A percentile compares a stretch with the other conserved stretches of the same genome.
These are phyloP conservation scores for Dissophora globulifera DNA, from an alignment of 192 early-diverging fungal species.

Conservation along the genomic window DNA sequence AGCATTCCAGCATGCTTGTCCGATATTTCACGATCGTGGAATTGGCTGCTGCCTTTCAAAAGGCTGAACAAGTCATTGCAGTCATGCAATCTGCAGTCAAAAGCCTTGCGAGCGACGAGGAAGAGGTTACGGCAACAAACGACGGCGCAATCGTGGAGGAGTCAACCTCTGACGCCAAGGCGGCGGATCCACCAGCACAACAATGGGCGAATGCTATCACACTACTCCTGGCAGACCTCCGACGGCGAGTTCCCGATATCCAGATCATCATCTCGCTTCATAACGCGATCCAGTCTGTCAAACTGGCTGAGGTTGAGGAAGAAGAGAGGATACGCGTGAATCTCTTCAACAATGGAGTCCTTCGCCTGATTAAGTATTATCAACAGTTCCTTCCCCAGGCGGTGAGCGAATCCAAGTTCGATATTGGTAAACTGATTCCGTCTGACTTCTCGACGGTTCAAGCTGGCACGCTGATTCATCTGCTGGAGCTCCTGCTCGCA, in stretches of 20 bases:
- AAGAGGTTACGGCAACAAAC: not conserved
- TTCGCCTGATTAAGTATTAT: conserved; percentile 74
- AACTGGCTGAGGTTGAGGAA: conserved; percentile 37
- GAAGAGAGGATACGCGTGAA: conserved; percentile 55
- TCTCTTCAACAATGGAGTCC: conserved; percentile 61
- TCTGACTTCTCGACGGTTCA: conserved; percentile 64
- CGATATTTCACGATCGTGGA: conserved; percentile 70
- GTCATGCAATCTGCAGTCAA: conserved; percentile 44
- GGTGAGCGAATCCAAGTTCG: conserved; percentile 76
- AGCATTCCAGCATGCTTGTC: conserved; percentile 71
- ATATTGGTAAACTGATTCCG: conserved; percentile 79
- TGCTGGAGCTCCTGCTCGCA: conserved; percentile 69
- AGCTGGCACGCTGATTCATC: conserved; percentile 64
- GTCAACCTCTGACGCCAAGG: not conserved
- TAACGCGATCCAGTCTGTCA: conserved; percentile 35
- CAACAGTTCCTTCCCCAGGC: conserved; percentile 71
- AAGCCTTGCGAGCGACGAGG: conserved; percentile 20
- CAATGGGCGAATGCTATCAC: conserved; percentile 35
- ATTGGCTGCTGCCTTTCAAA: conserved; percentile 69
- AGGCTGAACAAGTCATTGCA: conserved; percentile 59
- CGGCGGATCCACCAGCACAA: conserved; percentile 22
- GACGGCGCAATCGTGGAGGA: conserved; percentile 8
- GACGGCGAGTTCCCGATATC: conserved; percentile 75
- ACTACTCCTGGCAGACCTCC: conserved; percentile 65
- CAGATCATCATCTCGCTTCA: conserved; percentile 69